Conservation (phyloP, 345 rosid genomes). For the Aquilaria malaccensis region DNA sequence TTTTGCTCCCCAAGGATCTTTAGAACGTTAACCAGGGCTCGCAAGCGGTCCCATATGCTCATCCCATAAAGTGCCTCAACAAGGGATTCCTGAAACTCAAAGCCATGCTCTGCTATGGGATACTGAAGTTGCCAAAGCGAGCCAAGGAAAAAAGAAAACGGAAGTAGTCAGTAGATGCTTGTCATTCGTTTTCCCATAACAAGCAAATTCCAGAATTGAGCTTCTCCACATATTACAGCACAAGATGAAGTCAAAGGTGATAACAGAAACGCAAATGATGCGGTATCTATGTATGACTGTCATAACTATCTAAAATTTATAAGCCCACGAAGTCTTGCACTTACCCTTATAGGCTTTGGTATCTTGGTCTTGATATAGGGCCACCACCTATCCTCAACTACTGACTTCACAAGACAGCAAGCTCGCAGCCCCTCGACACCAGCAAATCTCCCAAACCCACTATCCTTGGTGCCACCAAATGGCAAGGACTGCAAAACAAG, state of each 20-base stretch:
- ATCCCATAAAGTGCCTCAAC: conserved; percentile 81
- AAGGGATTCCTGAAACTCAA: conserved; percentile 79
- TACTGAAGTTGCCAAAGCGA: conserved; percentile 37
- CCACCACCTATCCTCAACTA: conserved; percentile 97
- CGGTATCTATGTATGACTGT: neutral
- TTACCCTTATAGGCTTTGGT: conserved; percentile 92
- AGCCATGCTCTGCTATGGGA: conserved; percentile 80
- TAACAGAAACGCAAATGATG: neutral
- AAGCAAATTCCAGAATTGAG: no score
- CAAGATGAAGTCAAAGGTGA: neutral
- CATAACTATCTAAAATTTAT: no score
- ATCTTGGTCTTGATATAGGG: conserved; percentile 83
- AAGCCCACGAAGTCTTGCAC: neutral
- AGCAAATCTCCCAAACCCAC: conserved; percentile 95
- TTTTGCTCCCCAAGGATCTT: conserved; percentile 68
- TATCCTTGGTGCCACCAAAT: conserved; percentile 93
- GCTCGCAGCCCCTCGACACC: conserved; percentile 94
- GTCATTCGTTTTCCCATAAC: neutral
- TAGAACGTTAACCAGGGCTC: conserved; percentile 65
- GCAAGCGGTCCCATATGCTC: conserved; percentile 82
- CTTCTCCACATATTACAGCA: no score
- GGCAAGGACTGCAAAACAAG: conserved; percentile 70
- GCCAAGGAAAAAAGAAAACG: neutral
- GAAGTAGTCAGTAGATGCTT: no score
- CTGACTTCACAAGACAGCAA: conserved; percentile 90